phyloP scores from a whole-genome alignment of 768 basidiomycete genomes.

The Atractiella rhizophila region DNA sequence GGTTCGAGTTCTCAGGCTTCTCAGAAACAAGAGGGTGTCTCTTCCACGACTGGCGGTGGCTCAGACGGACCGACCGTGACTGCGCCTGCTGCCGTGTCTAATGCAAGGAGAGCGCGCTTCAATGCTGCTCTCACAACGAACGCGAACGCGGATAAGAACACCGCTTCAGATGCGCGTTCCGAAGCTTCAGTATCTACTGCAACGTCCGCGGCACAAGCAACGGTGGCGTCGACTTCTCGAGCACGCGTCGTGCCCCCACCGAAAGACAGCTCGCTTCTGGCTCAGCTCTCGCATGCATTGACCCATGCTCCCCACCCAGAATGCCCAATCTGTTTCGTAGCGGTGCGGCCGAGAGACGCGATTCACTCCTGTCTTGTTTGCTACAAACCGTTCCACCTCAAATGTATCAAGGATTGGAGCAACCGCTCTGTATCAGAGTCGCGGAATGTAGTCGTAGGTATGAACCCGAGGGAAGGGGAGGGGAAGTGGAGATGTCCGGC shows the following conservation, averaged over 20 bases:
- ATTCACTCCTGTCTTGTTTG: constrained; percentile 74
- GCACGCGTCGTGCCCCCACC: background rate
- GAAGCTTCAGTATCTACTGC: background rate
- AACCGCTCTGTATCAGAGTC: constrained; percentile 34
- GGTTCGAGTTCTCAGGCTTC: too few species aligned
- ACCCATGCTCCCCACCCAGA: constrained; percentile 49
- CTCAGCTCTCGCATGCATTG: constrained; percentile 32
- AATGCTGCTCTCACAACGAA: constrained; percentile 3
- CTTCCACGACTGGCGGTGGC: too few species aligned
- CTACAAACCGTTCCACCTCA: constrained; percentile 73
- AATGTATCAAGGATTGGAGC: constrained; percentile 74
- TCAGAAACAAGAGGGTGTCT: too few species aligned
- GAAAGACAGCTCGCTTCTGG: constrained; percentile 1
- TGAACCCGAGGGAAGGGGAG: constrained; percentile 17
- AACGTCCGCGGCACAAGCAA: background rate
- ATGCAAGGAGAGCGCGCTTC: too few species aligned
- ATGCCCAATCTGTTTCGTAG: constrained; percentile 42
- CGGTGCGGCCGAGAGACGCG: constrained; percentile 49
- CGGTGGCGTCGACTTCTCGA: too few species aligned
- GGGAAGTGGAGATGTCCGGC: constrained; percentile 80
- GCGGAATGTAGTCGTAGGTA: constrained; percentile 37
- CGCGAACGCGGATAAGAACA: background rate
- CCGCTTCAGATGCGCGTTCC: background rate
- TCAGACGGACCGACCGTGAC: too few species aligned
- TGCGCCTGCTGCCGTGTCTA: too few species aligned